These are phyloP conservation scores for Albizia julibrissin DNA, from an alignment of 306 rosid genomes.

Conservation along the genomic window DNA sequence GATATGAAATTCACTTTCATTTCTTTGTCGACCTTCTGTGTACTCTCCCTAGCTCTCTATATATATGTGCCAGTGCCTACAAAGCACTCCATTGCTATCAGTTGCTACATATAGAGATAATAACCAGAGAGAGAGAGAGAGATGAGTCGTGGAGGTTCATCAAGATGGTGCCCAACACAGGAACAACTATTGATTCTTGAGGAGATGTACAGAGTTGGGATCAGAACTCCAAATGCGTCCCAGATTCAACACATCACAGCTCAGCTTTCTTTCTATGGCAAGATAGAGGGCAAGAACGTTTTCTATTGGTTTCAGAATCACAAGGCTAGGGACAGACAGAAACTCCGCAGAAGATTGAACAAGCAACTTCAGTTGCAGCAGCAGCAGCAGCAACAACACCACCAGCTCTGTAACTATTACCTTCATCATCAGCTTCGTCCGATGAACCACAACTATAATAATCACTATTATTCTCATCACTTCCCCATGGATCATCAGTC, in stretches of 20 bases:
- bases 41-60: neutral
- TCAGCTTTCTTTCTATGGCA: conserved; percentile 63
- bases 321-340: conserved; percentile 70
- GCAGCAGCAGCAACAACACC: neutral
- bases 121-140: neutral
- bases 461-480: neutral
- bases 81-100: neutral
- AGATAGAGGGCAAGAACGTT: conserved; percentile 64
- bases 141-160: neutral
- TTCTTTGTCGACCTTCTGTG: neutral
- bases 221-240: conserved; percentile 59
- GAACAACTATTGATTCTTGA: conserved; percentile 2
- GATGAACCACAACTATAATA: neutral
- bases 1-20: neutral
- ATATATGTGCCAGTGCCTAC: neutral
- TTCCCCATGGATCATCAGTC: neutral
- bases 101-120: neutral
- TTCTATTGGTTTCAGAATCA: conserved; percentile 76
- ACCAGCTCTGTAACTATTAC: neutral
- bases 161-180: conserved; percentile 16
- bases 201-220: conserved; percentile 35
- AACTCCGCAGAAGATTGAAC: conserved; percentile 51
- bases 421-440: neutral
- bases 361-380: neutral
- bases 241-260: conserved; percentile 64